Evolutionary conservation across 371 early-diverging fungal species (phyloP).

Genomic region (Rhizomucor miehei): DNA sequence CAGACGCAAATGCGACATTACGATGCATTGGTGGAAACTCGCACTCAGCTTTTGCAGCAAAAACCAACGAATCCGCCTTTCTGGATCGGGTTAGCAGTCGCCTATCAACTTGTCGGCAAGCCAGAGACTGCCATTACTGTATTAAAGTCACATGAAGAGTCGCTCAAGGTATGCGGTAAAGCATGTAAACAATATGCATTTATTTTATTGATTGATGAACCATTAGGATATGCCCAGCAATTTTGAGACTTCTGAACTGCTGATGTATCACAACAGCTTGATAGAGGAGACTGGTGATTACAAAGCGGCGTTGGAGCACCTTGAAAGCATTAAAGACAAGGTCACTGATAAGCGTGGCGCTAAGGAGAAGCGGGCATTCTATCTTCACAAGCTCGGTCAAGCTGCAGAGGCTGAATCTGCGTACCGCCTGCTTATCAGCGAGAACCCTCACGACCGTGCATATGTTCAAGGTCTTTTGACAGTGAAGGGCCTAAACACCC

Average conservation of each 20-base stretch:
- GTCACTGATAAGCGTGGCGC: slow-evolving; percentile 72
- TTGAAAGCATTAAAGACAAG: slow-evolving; percentile 65
- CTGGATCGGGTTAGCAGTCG: slow-evolving; percentile 87
- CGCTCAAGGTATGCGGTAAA: slow-evolving; percentile 53
- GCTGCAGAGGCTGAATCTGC: slow-evolving; percentile 71
- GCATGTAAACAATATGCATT: neutral
- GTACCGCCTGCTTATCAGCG: slow-evolving; percentile 70
- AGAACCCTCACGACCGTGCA: slow-evolving; percentile 77
- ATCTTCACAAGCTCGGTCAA: slow-evolving; percentile 64
- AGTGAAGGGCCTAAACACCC: slow-evolving; percentile 27
- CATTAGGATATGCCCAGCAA: slow-evolving; percentile 45
- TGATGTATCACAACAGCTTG: slow-evolving; percentile 74
- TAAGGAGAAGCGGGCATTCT: slow-evolving; percentile 74
- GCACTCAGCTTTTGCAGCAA: slow-evolving; percentile 66
- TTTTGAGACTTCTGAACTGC: slow-evolving; percentile 77
- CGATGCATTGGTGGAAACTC: slow-evolving; percentile 74
- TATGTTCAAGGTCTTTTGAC: slow-evolving; percentile 70
- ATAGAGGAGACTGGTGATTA: slow-evolving; percentile 80
- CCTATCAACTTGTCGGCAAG: slow-evolving; percentile 79
- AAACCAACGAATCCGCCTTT: slow-evolving; percentile 68
- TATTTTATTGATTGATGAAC: no score
- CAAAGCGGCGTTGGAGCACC: slow-evolving; percentile 70
- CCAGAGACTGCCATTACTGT: slow-evolving; percentile 75
- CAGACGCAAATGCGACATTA: slow-evolving; percentile 91
- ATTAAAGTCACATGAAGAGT: slow-evolving; percentile 66